A percentile compares a stretch with the other conserved stretches of the same genome.
Evolutionary conservation across 2,329 filamentous ascomycete species (phyloP).

Genomic region (Cercospora zeina): DNA sequence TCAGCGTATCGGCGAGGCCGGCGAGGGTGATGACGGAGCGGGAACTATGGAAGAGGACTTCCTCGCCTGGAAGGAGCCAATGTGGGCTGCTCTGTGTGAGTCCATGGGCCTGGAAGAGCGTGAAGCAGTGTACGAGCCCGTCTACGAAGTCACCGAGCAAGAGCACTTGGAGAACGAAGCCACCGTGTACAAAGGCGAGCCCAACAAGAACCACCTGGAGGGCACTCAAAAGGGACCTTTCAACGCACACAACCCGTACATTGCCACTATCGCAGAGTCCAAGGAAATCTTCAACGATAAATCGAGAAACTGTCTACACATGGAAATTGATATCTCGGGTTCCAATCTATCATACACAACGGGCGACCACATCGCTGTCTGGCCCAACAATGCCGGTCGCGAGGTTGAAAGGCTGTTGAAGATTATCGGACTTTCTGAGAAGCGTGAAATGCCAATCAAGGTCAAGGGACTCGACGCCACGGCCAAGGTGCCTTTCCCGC

Average conservation of each 20-base stretch:
- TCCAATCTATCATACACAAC: constrained; percentile 93
- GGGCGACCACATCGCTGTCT: constrained; percentile 94
- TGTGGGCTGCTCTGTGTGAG: constrained; percentile 85
- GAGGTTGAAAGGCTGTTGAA: constrained; percentile 89
- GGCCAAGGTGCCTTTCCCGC: constrained; percentile 95
- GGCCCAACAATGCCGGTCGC: constrained; percentile 91
- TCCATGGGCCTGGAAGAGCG: constrained; percentile 91
- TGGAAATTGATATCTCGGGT: constrained; percentile 88
- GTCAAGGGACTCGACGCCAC: constrained; percentile 93
- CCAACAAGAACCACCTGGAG: constrained; percentile 78
- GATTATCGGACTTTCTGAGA: constrained; percentile 71
- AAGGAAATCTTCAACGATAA: constrained; percentile 84
- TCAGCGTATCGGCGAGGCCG: constrained; percentile 78
- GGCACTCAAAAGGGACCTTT: constrained; percentile 81
- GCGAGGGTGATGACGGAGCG: constrained; percentile 95
- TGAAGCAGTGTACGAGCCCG: constrained; percentile 91
- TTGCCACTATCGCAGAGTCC: constrained; percentile 91
- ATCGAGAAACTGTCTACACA: constrained; percentile 91
- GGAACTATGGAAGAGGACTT: constrained; percentile 99
- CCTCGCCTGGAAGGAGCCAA: constrained; percentile 97
- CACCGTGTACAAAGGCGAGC: constrained; percentile 91
- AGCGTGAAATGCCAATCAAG: constrained; percentile 78
- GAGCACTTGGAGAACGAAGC: constrained; percentile 68
- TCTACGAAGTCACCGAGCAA: constrained; percentile 75
- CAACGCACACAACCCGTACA: constrained; percentile 84